A percentile compares a stretch with the other conserved stretches of the same genome.
Conservation (phyloP, 108 stramenopile genomes). For the Cylindrotheca fusiformis region DNA sequence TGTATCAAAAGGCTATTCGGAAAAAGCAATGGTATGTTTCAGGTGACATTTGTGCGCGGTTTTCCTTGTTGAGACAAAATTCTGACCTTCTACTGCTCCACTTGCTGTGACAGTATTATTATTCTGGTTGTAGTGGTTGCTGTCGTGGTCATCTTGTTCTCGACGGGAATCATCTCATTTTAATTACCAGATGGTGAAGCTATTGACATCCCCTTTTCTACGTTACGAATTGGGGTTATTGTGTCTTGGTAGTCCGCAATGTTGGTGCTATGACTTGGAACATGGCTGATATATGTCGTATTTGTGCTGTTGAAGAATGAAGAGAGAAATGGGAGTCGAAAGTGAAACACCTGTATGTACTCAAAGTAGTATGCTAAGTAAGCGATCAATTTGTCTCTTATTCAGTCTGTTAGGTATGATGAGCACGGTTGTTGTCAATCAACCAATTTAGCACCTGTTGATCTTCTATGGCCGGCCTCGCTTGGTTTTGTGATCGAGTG, state of each 20-base stretch:
- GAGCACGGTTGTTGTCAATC: too few species aligned
- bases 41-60: slow-evolving; percentile 8
- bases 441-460: too few species aligned
- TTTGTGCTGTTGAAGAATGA: not conserved
- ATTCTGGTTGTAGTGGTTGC: slow-evolving; percentile 21
- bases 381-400: too few species aligned
- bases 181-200: not conserved
- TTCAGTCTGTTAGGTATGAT: too few species aligned
- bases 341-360: not conserved
- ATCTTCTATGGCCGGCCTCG: too few species aligned
- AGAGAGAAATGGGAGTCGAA: not conserved
- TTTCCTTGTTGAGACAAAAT: not conserved
- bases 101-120: slow-evolving; percentile 3
- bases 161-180: not conserved
- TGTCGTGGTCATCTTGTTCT: slow-evolving; percentile 15
- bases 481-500: too few species aligned
- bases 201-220: not conserved
- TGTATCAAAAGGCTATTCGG: slow-evolving; percentile 84
- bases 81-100: not conserved
- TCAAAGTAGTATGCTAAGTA: too few species aligned
- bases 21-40: slow-evolving; percentile 87
- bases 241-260: too few species aligned
- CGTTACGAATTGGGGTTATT: too few species aligned
- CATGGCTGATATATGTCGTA: not conserved
- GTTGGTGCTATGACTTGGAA: too few species aligned